A percentile compares a stretch with the other conserved stretches of the same genome.
These are phyloP conservation scores for Schrenkiella parvula DNA, from an alignment of 345 rosid species.

Conservation along the genomic window DNA sequence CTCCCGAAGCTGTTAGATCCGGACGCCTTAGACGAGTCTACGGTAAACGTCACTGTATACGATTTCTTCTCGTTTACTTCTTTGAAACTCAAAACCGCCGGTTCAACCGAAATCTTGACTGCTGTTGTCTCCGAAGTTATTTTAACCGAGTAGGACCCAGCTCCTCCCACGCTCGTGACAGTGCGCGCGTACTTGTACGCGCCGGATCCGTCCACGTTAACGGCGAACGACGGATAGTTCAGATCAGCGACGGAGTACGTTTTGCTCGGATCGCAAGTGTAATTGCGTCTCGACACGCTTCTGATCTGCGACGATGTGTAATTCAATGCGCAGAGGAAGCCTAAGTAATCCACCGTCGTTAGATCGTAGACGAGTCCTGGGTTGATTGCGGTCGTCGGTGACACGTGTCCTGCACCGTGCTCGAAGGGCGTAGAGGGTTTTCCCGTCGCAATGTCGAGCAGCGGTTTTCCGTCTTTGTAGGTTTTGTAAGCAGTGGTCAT, in stretches of 20 bases:
- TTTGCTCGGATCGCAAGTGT: slow-evolving; percentile 48
- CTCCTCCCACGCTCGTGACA: slow-evolving; percentile 65
- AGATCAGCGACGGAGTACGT: slow-evolving; percentile 44
- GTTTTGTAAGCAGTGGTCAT: slow-evolving; percentile 81
- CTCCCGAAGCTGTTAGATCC: slow-evolving; percentile 49
- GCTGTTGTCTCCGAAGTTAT: slow-evolving; percentile 35
- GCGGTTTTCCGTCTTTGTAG: slow-evolving; percentile 50
- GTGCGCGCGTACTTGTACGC: slow-evolving; percentile 58
- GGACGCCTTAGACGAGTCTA: slow-evolving; percentile 35
- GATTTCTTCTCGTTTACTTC: slow-evolving; percentile 59
- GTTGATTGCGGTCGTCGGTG: slow-evolving; percentile 56
- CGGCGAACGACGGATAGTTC: slow-evolving; percentile 83
- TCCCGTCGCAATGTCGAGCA: slow-evolving; percentile 60
- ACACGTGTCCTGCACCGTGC: slow-evolving; percentile 89
- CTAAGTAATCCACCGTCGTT: slow-evolving; percentile 55
- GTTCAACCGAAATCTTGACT: slow-evolving; percentile 63
- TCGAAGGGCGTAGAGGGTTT: slow-evolving; percentile 67
- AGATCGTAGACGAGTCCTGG: slow-evolving; percentile 86
- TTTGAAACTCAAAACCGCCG: slow-evolving; percentile 51
- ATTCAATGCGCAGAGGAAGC: slow-evolving; percentile 71
- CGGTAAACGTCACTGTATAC: slow-evolving; percentile 65
- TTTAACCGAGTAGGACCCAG: slow-evolving; percentile 53
- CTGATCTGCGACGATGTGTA: slow-evolving; percentile 51
- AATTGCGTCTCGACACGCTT: slow-evolving; percentile 42
- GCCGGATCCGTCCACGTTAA: slow-evolving; percentile 34